Evolutionary conservation across 1,284 basidiomycete species (phyloP).

Genomic region (Phellopilus nigrolimitatus): DNA sequence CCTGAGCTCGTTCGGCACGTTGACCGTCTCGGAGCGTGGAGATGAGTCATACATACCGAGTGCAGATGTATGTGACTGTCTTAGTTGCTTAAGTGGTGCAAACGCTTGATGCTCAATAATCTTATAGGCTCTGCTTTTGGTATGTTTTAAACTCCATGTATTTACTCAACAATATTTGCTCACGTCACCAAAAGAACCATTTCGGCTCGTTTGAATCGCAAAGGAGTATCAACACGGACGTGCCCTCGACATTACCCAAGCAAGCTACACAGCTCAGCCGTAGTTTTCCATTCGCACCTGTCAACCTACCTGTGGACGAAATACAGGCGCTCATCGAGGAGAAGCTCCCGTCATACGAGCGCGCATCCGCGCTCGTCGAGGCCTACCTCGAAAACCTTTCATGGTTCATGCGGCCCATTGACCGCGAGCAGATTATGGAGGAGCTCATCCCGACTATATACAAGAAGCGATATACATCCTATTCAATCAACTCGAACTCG

Average conservation of each 20-base stretch:
- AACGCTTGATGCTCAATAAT: not conserved
- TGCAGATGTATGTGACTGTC: slow-evolving; percentile 13
- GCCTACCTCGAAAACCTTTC: slow-evolving; percentile 25
- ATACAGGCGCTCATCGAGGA: slow-evolving; percentile 9
- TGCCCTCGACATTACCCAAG: not conserved
- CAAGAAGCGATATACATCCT: not conserved
- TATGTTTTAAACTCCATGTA: not conserved
- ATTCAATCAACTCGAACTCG: not conserved
- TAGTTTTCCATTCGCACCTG: slow-evolving; percentile 8
- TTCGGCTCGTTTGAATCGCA: not conserved
- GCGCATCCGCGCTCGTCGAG: slow-evolving; percentile 25
- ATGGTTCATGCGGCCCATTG: slow-evolving; percentile 24
- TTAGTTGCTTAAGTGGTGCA: slow-evolving; percentile 4
- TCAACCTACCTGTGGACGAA: slow-evolving; percentile 1
- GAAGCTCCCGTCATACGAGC: slow-evolving; percentile 21
- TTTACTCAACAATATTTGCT: not conserved
- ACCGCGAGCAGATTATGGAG: slow-evolving; percentile 20
- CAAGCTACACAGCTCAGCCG: slow-evolving; percentile 4
- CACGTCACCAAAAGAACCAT: too few relatives aligned
- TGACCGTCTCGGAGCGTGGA: slow-evolving; percentile 12
- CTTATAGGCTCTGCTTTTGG: not conserved
- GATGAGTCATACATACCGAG: slow-evolving; percentile 16
- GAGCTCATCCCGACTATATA: slow-evolving; percentile 16
- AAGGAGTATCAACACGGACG: not conserved
- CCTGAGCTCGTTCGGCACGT: slow-evolving; percentile 12